phyloP scores from a whole-genome alignment of 2,329 filamentous ascomycete species.

The Aspergillus intermedius region DNA sequence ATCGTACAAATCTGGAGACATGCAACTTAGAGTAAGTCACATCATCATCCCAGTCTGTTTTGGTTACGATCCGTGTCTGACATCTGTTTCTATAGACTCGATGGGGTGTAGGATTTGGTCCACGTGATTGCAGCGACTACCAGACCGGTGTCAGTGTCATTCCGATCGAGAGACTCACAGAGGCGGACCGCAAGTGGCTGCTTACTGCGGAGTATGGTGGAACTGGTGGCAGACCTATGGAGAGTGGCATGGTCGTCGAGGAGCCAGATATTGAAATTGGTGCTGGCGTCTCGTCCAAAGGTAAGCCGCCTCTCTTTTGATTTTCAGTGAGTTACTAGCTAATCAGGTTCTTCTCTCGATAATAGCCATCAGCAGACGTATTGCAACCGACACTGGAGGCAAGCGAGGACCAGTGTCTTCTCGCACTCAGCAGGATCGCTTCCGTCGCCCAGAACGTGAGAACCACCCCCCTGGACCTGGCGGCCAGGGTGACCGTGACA shows the following conservation, averaged over 20 bases:
- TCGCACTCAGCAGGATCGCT: conserved; percentile 29
- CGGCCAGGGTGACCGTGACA: conserved; percentile 30
- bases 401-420: conserved; percentile 45
- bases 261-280: conserved; percentile 99
- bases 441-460: conserved; percentile 30
- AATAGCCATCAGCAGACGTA: conserved; percentile 46
- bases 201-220: conserved; percentile 88
- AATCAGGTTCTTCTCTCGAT: conserved; percentile 2
- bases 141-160: conserved; percentile 86
- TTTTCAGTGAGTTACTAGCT: not conserved
- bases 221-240: conserved; percentile 74
- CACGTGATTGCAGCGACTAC: conserved; percentile 95
- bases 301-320: conserved; percentile 23
- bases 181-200: conserved; percentile 97
- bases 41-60: not conserved
- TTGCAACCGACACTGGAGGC: conserved; percentile 46
- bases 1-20: conserved; percentile 62
- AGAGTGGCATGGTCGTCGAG: conserved; percentile 80
- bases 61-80: conserved; percentile 27
- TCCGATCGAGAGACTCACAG: conserved; percentile 84
- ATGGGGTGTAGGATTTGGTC: conserved; percentile 96
- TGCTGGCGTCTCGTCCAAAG: conserved; percentile 93
- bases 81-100: conserved; percentile 57
- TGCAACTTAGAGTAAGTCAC: conserved; percentile 61
- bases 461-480: conserved; percentile 22